phyloP scores from a whole-genome alignment of 1,139 yeast species.

The Geotrichum citri-aurantii region DNA sequence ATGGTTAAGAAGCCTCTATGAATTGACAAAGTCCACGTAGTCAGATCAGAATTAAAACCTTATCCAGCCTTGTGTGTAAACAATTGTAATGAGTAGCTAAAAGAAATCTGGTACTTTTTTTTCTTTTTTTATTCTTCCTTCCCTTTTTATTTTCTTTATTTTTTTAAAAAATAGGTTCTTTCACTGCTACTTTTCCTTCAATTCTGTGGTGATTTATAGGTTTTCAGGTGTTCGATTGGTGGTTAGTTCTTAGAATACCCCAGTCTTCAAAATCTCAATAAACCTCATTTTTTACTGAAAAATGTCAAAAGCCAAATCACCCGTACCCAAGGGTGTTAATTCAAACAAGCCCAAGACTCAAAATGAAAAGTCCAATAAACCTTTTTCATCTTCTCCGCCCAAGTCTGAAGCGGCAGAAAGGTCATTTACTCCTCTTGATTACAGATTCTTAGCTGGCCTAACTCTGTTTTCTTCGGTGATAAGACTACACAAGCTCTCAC shows the following conservation, averaged over 20 bases:
- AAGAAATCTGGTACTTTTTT: neutral
- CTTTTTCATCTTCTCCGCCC: slow-evolving; percentile 22
- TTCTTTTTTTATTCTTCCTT: neutral
- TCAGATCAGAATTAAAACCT: neutral
- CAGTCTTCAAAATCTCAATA: neutral
- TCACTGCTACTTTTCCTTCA: neutral
- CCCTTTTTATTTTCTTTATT: neutral
- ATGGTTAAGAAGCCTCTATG: neutral
- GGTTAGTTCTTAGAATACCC: neutral
- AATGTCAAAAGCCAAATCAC: neutral
- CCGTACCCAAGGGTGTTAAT: neutral
- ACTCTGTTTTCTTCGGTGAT: slow-evolving; percentile 50
- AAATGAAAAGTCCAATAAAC: neutral
- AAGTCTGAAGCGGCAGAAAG: slow-evolving; percentile 35
- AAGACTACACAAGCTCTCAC: slow-evolving; percentile 55
- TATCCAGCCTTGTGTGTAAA: neutral
- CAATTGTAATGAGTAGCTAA: no score
- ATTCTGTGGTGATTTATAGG: neutral
- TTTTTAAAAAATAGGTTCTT: neutral
- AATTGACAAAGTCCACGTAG: neutral
- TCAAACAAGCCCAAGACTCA: neutral
- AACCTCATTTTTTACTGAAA: neutral
- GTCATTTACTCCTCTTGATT: slow-evolving; percentile 27
- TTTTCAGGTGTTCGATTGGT: neutral
- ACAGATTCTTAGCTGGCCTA: slow-evolving; percentile 43